Percentiles rank a stretch among this genome's conserved stretches.
These are phyloP conservation scores for Aspergillus tubingensis DNA, from an alignment of 2,329 filamentous ascomycete species.

Conservation along the genomic window DNA sequence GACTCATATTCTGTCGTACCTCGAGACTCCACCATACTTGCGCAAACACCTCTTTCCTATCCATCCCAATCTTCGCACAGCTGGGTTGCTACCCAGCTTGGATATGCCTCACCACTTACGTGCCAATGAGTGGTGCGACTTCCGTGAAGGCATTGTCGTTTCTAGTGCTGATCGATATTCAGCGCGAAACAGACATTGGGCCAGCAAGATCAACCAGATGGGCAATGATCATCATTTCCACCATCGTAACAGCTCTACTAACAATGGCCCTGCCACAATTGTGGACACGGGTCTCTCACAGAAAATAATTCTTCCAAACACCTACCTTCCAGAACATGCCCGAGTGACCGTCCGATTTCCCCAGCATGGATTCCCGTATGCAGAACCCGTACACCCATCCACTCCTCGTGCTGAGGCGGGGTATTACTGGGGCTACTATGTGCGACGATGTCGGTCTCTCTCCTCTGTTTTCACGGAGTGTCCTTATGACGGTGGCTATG, in stretches of 20 bases:
- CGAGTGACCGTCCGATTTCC: background rate
- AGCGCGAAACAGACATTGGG: background rate
- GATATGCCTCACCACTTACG: conserved; percentile 85
- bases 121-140: conserved; percentile 74
- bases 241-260: background rate
- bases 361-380: conserved; percentile 27
- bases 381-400: conserved; percentile 66
- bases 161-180: background rate
- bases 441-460: conserved; percentile 66
- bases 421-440: conserved; percentile 83
- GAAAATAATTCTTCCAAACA: background rate
- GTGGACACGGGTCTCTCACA: background rate
- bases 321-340: background rate
- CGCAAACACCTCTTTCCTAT: conserved; percentile 73
- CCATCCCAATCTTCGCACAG: conserved; percentile 74
- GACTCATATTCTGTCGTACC: conserved; percentile 74
- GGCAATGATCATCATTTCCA: background rate
- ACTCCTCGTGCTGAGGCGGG: conserved; percentile 72
- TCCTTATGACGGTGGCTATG: background rate
- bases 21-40: conserved; percentile 83
- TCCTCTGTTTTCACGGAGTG: conserved; percentile 65
- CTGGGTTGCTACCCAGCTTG: conserved; percentile 72
- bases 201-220: background rate
- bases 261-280: background rate
- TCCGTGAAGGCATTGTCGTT: conserved; percentile 74